These are phyloP conservation scores for Cytauxzoon felis DNA, from an alignment of 169 alveolate species.

Conservation along the genomic window DNA sequence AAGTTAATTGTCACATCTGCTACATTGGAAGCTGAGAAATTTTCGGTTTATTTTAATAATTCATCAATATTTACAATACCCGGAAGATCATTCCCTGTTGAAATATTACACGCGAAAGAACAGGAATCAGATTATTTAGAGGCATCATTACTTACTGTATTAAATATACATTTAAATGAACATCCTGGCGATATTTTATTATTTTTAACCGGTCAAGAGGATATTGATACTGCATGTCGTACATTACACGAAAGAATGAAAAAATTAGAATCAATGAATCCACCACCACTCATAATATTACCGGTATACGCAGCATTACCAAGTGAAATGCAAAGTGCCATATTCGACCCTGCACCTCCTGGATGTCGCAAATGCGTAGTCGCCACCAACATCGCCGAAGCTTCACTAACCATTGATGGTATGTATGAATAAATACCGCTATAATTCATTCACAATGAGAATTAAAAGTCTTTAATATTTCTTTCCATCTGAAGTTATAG, in stretches of 20 bases:
- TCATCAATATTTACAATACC: constrained; percentile 97
- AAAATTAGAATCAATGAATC: constrained; percentile 88
- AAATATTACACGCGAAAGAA: constrained; percentile 91
- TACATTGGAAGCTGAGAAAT: constrained; percentile 94
- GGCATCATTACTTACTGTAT: constrained; percentile 94
- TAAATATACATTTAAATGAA: constrained; percentile 94
- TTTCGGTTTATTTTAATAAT: constrained; percentile 92
- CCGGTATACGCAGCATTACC: constrained; percentile 98
- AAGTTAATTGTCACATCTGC: constrained; percentile 99
- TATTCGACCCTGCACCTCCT: constrained; percentile 97
- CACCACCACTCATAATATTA: constrained; percentile 93
- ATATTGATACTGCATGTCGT: constrained; percentile 97
- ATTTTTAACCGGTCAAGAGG: constrained; percentile 99
- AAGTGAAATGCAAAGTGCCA: constrained; percentile 93
- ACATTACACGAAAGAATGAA: constrained; percentile 93
- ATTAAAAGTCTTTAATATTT: too few species aligned
- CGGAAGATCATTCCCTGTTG: constrained; percentile 97
- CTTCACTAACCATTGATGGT: constrained; percentile 99
- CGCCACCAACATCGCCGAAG: constrained; percentile 99
- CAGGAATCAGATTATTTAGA: constrained; percentile 98
- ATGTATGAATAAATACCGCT: neutral
- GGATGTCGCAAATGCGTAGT: constrained; percentile 97
- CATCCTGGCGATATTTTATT: constrained; percentile 98
- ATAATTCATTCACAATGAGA: neutral
- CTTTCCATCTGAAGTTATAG: too few species aligned